Evolutionary conservation across 495 filamentous ascomycete genomes (phyloP).

Genomic region (Pyronema omphalodes): DNA sequence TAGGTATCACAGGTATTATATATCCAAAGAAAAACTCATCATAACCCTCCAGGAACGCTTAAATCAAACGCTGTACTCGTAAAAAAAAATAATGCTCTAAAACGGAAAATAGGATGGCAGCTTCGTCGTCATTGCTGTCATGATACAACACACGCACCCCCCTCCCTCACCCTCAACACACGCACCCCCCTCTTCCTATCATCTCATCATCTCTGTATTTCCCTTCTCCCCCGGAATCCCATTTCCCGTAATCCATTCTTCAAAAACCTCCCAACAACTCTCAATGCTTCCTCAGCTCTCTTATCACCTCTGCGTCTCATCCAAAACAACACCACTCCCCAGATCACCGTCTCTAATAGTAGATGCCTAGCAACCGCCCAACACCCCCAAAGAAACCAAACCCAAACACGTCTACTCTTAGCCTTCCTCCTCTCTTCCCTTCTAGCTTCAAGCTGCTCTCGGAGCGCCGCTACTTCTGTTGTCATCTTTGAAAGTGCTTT

Average conservation of each 20-base stretch:
- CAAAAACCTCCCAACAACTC: constrained; percentile 40
- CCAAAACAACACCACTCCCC: constrained; percentile 57
- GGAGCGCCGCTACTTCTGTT: constrained; percentile 78
- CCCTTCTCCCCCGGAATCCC: constrained; percentile 4
- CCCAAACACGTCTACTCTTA: constrained; percentile 30
- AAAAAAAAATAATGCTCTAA: no score
- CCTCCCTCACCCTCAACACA: no score
- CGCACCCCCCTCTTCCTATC: no score
- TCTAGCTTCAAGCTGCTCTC: constrained; percentile 69
- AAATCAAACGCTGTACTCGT: no score
- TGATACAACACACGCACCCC: no score
- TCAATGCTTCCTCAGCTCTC: constrained; percentile 58
- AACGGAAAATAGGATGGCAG: no score
- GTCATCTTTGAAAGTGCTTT: constrained; percentile 76
- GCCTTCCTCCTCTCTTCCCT: constrained; percentile 34
- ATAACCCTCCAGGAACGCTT: no score
- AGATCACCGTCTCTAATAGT: constrained; percentile 46
- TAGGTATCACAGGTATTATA: no score
- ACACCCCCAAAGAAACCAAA: constrained; percentile 57
- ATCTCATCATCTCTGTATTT: no score
- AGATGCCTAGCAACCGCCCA: constrained; percentile 57
- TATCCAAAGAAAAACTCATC: no score
- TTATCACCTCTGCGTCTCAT: constrained; percentile 59
- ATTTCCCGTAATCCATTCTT: constrained; percentile 41
- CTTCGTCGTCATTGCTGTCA: no score